Conservation (phyloP, 371 early-diverging fungal genomes). For the Saksenaea oblongispora region DNA sequence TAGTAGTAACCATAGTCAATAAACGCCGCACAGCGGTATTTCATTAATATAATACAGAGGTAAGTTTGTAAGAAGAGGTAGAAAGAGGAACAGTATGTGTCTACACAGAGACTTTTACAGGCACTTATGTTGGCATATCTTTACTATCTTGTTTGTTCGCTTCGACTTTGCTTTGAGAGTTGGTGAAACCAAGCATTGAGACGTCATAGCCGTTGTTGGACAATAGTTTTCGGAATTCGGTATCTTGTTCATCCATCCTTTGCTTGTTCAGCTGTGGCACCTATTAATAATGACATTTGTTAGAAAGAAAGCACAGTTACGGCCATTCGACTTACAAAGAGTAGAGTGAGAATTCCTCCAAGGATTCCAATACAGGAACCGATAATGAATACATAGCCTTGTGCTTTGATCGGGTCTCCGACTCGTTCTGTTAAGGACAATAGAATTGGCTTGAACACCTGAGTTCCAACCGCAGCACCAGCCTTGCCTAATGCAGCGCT, state of each 20-base stretch:
- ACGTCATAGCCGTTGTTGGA: constrained; percentile 50
- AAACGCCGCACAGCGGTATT: not conserved
- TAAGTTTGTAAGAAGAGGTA: not conserved
- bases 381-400: constrained; percentile 53
- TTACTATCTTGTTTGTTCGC: not conserved
- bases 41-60: not conserved
- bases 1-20: not conserved
- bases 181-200: constrained; percentile 19
- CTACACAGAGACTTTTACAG: too few relatives aligned
- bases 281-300: constrained; percentile 18
- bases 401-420: constrained; percentile 40
- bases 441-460: constrained; percentile 51
- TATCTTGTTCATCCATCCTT: constrained; percentile 46
- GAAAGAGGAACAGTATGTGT: too few relatives aligned
- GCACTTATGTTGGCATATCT: too few relatives aligned
- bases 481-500: constrained; percentile 58
- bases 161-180: not conserved
- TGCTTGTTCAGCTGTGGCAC: constrained; percentile 24
- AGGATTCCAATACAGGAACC: constrained; percentile 52
- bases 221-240: constrained; percentile 46
- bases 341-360: constrained; percentile 41
- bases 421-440: constrained; percentile 24
- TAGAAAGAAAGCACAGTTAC: not conserved
- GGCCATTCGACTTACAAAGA: constrained; percentile 30
- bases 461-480: constrained; percentile 56